Evolutionary conservation across 2,329 filamentous ascomycete species (phyloP).

Genomic region (Akanthomyces uredinophilus): DNA sequence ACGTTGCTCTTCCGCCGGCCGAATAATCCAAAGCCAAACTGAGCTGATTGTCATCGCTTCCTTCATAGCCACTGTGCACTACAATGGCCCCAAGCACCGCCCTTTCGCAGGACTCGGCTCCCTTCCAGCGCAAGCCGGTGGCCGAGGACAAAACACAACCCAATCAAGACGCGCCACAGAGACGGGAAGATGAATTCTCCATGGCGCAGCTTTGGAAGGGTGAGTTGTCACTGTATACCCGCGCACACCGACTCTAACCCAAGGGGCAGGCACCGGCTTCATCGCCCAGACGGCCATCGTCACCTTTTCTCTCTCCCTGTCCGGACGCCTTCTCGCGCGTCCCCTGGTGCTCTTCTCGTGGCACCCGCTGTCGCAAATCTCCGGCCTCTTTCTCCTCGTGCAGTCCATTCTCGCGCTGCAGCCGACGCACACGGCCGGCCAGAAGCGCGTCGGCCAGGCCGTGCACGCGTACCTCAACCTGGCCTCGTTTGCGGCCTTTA

Average conservation of each 20-base stretch:
- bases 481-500: constrained; percentile 55
- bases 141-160: not conserved
- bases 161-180: not conserved
- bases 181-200: not conserved
- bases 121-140: not conserved
- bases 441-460: constrained; percentile 60
- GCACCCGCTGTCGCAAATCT: constrained; percentile 68
- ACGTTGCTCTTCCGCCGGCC: not conserved
- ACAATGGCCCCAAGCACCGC: constrained; percentile 3
- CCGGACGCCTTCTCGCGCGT: constrained; percentile 68
- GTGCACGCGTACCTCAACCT: constrained; percentile 68
- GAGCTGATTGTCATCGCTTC: not conserved
- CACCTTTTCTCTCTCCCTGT: constrained; percentile 71
- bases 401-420: constrained; percentile 83
- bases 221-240: not conserved
- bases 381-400: constrained; percentile 68
- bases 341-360: constrained; percentile 76
- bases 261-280: constrained; percentile 67
- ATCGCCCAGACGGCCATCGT: constrained; percentile 74
- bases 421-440: constrained; percentile 70
- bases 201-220: not conserved
- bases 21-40: not conserved
- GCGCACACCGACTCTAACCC: not conserved
- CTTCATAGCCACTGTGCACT: not conserved
- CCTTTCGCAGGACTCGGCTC: not conserved